Evolutionary conservation across 331 rosid genomes (phyloP).

Genomic region (Prunus yedoensis): DNA sequence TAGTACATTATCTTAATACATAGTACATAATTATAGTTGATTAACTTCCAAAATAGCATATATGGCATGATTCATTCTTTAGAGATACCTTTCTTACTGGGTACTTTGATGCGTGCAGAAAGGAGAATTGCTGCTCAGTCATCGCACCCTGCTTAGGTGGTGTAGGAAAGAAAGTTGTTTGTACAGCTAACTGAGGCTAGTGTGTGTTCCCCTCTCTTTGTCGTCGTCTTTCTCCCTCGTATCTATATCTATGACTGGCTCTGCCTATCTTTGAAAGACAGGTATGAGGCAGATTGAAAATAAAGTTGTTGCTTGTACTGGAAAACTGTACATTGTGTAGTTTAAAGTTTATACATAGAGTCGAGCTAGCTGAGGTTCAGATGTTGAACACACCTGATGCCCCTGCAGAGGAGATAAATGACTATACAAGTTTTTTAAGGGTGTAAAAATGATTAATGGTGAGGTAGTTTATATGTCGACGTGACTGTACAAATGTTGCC

Average conservation of each 20-base stretch:
- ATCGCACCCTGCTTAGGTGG: slow-evolving; percentile 66
- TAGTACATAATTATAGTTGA: too few species aligned
- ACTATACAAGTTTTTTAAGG: slow-evolving; percentile 62
- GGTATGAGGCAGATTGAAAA: slow-evolving; percentile 47
- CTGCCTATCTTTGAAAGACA: slow-evolving; percentile 39
- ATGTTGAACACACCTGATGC: slow-evolving; percentile 53
- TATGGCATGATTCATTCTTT: neutral
- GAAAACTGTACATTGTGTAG: slow-evolving; percentile 92
- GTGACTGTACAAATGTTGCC: slow-evolving; percentile 95
- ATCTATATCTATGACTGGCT: slow-evolving; percentile 41
- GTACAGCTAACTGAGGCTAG: slow-evolving; percentile 99
- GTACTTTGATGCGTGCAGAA: slow-evolving; percentile 53
- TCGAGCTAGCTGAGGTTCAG: slow-evolving; percentile 53
- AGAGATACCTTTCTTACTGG: neutral
- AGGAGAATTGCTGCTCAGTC: slow-evolving; percentile 98
- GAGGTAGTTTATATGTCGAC: slow-evolving; percentile 64
- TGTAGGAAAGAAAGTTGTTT: slow-evolving; percentile 51
- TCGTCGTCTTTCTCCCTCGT: slow-evolving; percentile 28
- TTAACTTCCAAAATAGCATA: too few species aligned
- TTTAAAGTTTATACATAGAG: slow-evolving; percentile 75
- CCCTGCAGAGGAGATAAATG: slow-evolving; percentile 54
- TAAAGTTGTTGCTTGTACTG: slow-evolving; percentile 69
- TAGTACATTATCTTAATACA: too few species aligned
- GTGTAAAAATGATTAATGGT: slow-evolving; percentile 66
- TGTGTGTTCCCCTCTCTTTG: slow-evolving; percentile 51